Percentiles rank a stretch among this genome's conserved stretches.
Conservation (phyloP, 306 rosid genomes). For the Cicer judaicum region DNA sequence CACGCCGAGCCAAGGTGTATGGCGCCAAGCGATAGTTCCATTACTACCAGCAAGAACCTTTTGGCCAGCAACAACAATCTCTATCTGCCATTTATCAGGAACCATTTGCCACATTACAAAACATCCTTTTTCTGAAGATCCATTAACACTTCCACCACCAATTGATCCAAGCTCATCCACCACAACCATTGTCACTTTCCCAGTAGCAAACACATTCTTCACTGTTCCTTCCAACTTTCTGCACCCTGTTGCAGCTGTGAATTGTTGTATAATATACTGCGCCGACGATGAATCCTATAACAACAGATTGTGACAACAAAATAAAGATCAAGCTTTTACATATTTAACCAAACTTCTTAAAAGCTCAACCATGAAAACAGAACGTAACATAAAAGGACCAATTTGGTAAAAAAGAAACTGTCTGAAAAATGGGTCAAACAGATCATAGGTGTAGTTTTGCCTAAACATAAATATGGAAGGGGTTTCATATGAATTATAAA, state of each 20-base stretch:
- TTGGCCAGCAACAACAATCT: slow-evolving; percentile 78
- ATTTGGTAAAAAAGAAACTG: too few relatives aligned
- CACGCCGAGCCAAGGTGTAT: slow-evolving; percentile 91
- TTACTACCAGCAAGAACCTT: slow-evolving; percentile 87
- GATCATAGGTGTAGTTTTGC: too few relatives aligned
- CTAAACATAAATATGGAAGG: neutral
- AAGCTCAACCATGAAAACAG: too few relatives aligned
- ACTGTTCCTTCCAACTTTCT: slow-evolving; percentile 82
- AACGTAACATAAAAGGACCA: too few relatives aligned
- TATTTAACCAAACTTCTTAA: too few relatives aligned
- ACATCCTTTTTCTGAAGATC: slow-evolving; percentile 68
- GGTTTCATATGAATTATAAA: slow-evolving; percentile 6
- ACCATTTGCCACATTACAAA: slow-evolving; percentile 98
- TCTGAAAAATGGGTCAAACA: too few relatives aligned
- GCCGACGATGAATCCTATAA: slow-evolving; percentile 80
- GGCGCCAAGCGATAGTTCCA: slow-evolving; percentile 91
- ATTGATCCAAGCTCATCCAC: slow-evolving; percentile 66
- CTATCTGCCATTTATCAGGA: slow-evolving; percentile 91
- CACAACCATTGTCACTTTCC: slow-evolving; percentile 79
- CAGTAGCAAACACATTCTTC: slow-evolving; percentile 73
- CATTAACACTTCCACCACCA: slow-evolving; percentile 49
- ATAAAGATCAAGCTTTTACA: slow-evolving; percentile 10
- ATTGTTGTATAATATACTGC: slow-evolving; percentile 85
- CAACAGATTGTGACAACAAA: neutral
- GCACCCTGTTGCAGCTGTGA: slow-evolving; percentile 89